Evolutionary conservation across 768 basidiomycete species (phyloP).

Genomic region (Suillus luteus): DNA sequence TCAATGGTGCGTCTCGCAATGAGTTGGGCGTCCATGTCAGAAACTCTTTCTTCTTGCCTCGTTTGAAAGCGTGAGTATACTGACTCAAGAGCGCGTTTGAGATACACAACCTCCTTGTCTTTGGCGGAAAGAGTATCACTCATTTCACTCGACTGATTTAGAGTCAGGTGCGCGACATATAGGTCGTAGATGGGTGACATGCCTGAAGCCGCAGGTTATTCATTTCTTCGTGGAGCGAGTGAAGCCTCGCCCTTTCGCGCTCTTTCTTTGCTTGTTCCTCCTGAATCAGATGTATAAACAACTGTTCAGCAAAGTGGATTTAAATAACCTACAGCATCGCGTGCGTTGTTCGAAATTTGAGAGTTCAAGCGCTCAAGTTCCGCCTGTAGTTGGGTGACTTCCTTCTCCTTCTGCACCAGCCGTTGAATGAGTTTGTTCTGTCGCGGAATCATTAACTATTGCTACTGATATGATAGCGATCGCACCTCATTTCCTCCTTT

Average conservation of each 20-base stretch:
- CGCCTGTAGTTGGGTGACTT: slow-evolving; percentile 70
- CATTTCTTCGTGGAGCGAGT: slow-evolving; percentile 73
- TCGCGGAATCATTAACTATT: slow-evolving; percentile 22
- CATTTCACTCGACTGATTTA: slow-evolving; percentile 53
- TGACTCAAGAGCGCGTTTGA: slow-evolving; percentile 86
- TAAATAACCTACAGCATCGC: slow-evolving; percentile 56
- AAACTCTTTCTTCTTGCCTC: slow-evolving; percentile 45
- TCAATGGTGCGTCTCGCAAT: slow-evolving; percentile 77
- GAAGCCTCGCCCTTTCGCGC: slow-evolving; percentile 74
- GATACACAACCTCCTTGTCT: slow-evolving; percentile 73
- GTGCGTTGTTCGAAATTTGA: slow-evolving; percentile 55
- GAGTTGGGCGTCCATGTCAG: slow-evolving; percentile 62
- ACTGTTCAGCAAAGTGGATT: neutral
- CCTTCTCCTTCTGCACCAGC: slow-evolving; percentile 82
- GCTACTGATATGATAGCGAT: slow-evolving; percentile 2
- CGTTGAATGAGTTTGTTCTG: slow-evolving; percentile 80
- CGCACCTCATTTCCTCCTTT: slow-evolving; percentile 61
- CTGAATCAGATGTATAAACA: slow-evolving; percentile 35
- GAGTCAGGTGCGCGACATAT: slow-evolving; percentile 3
- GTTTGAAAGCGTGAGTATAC: slow-evolving; percentile 79
- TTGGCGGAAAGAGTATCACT: slow-evolving; percentile 50
- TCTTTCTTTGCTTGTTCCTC: slow-evolving; percentile 76
- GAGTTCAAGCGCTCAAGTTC: slow-evolving; percentile 67
- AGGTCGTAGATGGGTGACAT: slow-evolving; percentile 16
- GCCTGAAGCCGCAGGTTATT: slow-evolving; percentile 71